These are phyloP conservation scores for Xylaria intraflava DNA, from an alignment of 495 filamentous ascomycete genomes.

Conservation along the genomic window DNA sequence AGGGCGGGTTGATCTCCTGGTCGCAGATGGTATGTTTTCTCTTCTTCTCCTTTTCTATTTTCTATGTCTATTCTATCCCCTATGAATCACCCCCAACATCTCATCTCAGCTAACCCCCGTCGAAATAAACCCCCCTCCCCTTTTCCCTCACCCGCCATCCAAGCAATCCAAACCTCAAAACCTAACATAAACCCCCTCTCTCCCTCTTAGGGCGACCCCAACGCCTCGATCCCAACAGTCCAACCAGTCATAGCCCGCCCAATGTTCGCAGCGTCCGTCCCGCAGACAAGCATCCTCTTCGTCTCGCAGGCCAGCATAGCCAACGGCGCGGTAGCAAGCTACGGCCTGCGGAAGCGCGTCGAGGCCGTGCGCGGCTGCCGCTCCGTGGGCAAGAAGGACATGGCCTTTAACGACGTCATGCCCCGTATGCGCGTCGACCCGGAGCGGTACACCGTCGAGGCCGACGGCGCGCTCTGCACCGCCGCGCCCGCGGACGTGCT, in stretches of 20 bases:
- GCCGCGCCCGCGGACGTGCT: conserved; percentile 67
- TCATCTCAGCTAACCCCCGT: too few relatives aligned
- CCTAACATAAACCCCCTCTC: not conserved
- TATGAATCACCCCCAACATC: too few relatives aligned
- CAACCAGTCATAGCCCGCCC: conserved; percentile 80
- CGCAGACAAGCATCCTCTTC: conserved; percentile 70
- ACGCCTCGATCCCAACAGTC: conserved; percentile 85
- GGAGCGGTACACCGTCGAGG: conserved; percentile 84
- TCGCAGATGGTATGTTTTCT: conserved; percentile 67
- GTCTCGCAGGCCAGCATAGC: conserved; percentile 70
- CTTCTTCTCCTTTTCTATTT: not conserved
- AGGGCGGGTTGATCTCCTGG: conserved; percentile 82
- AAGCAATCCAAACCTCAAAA: not conserved
- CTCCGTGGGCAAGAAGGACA: conserved; percentile 76
- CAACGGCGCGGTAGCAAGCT: conserved; percentile 56
- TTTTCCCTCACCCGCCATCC: not conserved
- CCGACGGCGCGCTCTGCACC: conserved; percentile 68
- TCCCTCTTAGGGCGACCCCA: conserved; percentile 65
- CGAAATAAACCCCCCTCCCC: too few relatives aligned
- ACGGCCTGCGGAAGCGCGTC: conserved; percentile 72
- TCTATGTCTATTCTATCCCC: not conserved
- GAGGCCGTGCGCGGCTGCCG: conserved; percentile 78
- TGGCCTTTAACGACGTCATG: conserved; percentile 87
- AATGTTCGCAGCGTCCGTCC: conserved; percentile 77
- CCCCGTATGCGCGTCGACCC: conserved; percentile 93